Base-by-base conservation (phyloP, 148 eudicot species). In the Spergularia bocconei region DNA sequence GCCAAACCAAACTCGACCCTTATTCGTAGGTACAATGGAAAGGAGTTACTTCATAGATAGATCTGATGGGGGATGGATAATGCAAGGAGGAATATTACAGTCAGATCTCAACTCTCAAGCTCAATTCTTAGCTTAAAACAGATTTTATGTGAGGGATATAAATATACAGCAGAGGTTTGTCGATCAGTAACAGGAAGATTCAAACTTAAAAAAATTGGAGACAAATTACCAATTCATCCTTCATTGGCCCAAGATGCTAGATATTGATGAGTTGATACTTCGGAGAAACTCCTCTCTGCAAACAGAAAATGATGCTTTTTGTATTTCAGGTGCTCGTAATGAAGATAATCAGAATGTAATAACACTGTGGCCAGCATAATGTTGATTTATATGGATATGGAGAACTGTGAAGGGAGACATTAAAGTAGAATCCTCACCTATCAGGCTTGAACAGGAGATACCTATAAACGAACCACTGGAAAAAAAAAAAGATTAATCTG, bases 361-460 rank as follows among this genome's bases (percentile, higher is more conserved):
- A 0, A 38, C 17, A 66, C 0, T 6, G 47, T 11, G 54, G 20
- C 63, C 23, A 21, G 8, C 12, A 21, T 59, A 21, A 59, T 59
- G 33, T 44, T 59, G 20, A 59, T 56, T 14, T 19, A 11, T 19
- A 57, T 57, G 61, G 10, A 9, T 3, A 57, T 57, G 23, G 12
- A 19, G 2, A 57, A 11, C 20, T 17, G 23, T 20, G 56, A 13
- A 36, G 20, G 57, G 25, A 58, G 41, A 55, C 2, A 13, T 63
- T 11, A 54, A 13, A 41, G 78, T 29, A 69, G 7, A 36, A 59
- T 39, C 11, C 69, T 73, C 85, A 95, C 98, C 98, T 84, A 77
- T 95, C 90, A 51, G 98, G 97, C 82, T 90, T 92, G 96, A 92
- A 95, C 79, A 95, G 77, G 85, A 95, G 97, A 80, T 92, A 86